These are phyloP conservation scores for Kandelia obovata DNA, from an alignment of 345 rosid species.

Conservation along the genomic window DNA sequence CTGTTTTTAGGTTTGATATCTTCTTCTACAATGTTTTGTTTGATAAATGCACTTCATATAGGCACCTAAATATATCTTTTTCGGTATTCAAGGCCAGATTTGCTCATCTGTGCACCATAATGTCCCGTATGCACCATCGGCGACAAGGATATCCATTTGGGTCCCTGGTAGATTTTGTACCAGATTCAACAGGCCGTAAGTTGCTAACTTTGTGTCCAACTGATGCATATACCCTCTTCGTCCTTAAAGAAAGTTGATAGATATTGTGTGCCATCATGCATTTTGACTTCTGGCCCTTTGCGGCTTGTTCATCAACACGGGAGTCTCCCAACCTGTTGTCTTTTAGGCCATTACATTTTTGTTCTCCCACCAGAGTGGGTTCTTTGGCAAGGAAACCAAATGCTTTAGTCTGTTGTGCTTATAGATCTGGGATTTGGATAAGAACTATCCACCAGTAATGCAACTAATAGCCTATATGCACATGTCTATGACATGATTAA, in stretches of 20 bases:
- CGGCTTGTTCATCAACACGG: too few species aligned
- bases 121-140: constrained; percentile 97
- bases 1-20: constrained; percentile 7
- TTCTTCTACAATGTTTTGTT: constrained; percentile 3
- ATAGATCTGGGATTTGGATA: background rate
- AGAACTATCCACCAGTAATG: too few species aligned
- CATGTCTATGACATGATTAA: background rate
- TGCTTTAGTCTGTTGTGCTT: constrained; percentile 1
- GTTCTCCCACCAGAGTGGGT: too few species aligned
- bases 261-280: background rate
- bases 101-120: constrained; percentile 94
- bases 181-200: constrained; percentile 94
- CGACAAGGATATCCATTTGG: constrained; percentile 98
- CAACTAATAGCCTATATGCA: background rate
- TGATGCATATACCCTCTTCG: background rate
- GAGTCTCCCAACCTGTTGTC: too few species aligned
- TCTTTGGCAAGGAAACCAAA: background rate
- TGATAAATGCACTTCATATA: background rate
- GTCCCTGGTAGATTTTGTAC: constrained; percentile 87
- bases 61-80: constrained; percentile 2
- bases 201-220: constrained; percentile 10
- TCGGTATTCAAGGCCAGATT: constrained; percentile 71
- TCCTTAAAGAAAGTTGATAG: background rate
- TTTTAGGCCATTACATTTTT: too few species aligned
- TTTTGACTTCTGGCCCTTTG: background rate